Evolutionary conservation across 768 basidiomycete genomes (phyloP).

Genomic region (Mycena belliarum): DNA sequence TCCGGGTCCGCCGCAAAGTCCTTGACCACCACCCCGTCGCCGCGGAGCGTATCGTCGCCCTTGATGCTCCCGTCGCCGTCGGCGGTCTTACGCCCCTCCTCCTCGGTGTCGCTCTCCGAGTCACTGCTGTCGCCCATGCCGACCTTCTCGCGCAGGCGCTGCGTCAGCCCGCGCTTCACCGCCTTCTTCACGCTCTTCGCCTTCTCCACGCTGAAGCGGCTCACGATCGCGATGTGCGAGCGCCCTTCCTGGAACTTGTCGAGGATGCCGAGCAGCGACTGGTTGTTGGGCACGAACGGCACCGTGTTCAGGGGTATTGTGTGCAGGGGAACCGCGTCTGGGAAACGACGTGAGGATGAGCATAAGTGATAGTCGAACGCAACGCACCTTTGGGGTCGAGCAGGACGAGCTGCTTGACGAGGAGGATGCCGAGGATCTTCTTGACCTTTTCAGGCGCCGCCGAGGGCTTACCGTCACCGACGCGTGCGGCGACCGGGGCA

Average conservation of each 20-base stretch:
- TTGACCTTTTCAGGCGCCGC: slow-evolving; percentile 52
- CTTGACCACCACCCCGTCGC: slow-evolving; percentile 31
- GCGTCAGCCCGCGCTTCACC: slow-evolving; percentile 78
- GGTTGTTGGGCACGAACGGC: slow-evolving; percentile 83
- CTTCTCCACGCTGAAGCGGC: slow-evolving; percentile 71
- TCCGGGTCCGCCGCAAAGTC: slow-evolving; percentile 25
- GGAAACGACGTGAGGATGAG: neutral
- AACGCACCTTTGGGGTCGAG: slow-evolving; percentile 77
- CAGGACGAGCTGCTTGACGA: slow-evolving; percentile 88
- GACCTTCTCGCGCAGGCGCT: slow-evolving; percentile 73
- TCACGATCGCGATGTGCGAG: slow-evolving; percentile 93
- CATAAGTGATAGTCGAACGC: neutral
- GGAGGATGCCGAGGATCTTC: slow-evolving; percentile 82
- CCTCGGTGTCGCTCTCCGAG: slow-evolving; percentile 20
- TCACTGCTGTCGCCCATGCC: slow-evolving; percentile 61
- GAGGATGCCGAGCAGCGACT: slow-evolving; percentile 81
- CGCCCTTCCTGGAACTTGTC: slow-evolving; percentile 90
- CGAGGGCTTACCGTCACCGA: neutral
- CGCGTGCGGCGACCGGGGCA: slow-evolving; percentile 29
- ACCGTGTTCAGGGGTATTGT: slow-evolving; percentile 85
- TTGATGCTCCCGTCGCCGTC: slow-evolving; percentile 3
- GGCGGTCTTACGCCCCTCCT: neutral
- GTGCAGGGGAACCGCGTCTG: slow-evolving; percentile 81
- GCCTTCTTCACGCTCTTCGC: slow-evolving; percentile 81
- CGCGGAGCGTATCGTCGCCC: slow-evolving; percentile 7